Evolutionary conservation across 1,284 basidiomycete species (phyloP).

Genomic region (Marasmius fiardii): DNA sequence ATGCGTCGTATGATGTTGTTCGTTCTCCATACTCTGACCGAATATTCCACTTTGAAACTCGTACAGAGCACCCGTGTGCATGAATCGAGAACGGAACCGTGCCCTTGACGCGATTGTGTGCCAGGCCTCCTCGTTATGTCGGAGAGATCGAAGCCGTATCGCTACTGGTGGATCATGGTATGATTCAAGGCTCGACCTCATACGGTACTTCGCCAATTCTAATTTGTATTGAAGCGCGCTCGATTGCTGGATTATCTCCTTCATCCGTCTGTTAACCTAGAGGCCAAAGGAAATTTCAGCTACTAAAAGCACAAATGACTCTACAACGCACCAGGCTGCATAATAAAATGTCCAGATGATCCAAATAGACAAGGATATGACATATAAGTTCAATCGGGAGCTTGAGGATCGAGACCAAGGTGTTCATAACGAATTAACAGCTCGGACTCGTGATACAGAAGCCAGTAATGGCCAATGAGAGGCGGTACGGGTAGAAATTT

Average conservation of each 20-base stretch:
- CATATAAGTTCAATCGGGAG: conserved; percentile 44
- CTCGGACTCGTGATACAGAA: background rate
- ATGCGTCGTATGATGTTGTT: conserved; percentile 32
- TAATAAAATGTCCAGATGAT: conserved; percentile 32
- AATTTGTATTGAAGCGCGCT: conserved; percentile 43
- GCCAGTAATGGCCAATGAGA: background rate
- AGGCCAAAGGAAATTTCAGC: conserved; percentile 12
- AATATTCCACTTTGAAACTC: conserved; percentile 49
- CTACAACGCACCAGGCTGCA: conserved; percentile 28
- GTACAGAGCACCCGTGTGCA: conserved; percentile 43
- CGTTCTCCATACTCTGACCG: conserved; percentile 41
- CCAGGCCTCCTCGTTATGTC: conserved; percentile 42
- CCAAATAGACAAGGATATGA: conserved; percentile 33
- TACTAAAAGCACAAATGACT: background rate
- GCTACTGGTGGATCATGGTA: conserved; percentile 28
- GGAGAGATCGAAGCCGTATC: conserved; percentile 35
- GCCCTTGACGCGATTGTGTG: conserved; percentile 35
- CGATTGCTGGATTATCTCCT: conserved; percentile 33
- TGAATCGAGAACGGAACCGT: conserved; percentile 33
- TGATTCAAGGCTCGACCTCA: conserved; percentile 31
- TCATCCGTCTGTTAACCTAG: conserved; percentile 37
- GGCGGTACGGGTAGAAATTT: background rate
- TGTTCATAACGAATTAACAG: background rate
- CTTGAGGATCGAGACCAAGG: conserved; percentile 18
- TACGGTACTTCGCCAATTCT: conserved; percentile 40